Conservation (phyloP, 176 grass and related monocot genomes). For the Juncus inflexus region DNA sequence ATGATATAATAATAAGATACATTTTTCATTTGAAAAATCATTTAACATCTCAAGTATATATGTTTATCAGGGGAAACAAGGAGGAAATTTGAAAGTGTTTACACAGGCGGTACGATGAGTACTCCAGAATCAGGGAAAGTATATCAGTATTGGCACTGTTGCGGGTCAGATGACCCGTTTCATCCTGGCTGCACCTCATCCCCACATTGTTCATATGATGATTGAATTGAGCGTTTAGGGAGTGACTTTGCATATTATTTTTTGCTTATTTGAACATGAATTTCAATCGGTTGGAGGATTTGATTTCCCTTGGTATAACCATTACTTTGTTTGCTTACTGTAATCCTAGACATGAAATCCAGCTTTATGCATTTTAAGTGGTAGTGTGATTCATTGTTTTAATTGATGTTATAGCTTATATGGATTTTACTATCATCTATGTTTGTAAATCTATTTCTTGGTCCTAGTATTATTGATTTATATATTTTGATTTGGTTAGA, state of each 20-base stretch:
- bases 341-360: too few species aligned
- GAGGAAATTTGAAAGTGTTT: slow-evolving; percentile 95
- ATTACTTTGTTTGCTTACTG: neutral
- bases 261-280: slow-evolving; percentile 10
- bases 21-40: too few species aligned
- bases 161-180: slow-evolving; percentile 83
- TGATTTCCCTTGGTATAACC: neutral
- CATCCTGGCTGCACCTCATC: slow-evolving; percentile 71
- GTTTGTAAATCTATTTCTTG: too few species aligned
- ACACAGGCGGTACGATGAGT: slow-evolving; percentile 74
- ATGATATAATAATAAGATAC: too few species aligned
- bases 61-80: slow-evolving; percentile 63
- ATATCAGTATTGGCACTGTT: slow-evolving; percentile 96
- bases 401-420: too few species aligned
- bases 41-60: slow-evolving; percentile 1
- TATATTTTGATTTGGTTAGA: too few species aligned
- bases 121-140: slow-evolving; percentile 77
- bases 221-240: slow-evolving; percentile 30
- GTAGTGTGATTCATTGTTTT: too few species aligned
- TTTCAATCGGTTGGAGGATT: neutral
- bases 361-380: too few species aligned
- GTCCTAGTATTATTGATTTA: too few species aligned
- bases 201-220: slow-evolving; percentile 81
- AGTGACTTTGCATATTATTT: slow-evolving; percentile 1
- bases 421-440: too few species aligned